Conservation (phyloP, 805 yeast species). For the Spathaspora boniae region DNA sequence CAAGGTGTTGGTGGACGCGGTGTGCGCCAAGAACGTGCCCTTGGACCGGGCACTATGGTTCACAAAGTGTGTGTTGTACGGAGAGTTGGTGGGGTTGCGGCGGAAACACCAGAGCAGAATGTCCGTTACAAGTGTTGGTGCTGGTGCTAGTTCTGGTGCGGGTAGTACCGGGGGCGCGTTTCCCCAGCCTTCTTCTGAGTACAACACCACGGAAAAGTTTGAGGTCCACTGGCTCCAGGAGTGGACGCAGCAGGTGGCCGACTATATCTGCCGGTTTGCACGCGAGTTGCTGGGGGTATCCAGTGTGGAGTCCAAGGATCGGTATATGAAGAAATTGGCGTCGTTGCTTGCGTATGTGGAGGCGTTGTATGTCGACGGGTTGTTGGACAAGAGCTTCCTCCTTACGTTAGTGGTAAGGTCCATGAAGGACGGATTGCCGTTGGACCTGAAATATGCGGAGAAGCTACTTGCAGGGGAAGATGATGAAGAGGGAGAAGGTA, state of each 20-base stretch:
- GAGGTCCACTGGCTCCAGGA: slow-evolving; percentile 71
- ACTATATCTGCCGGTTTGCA: slow-evolving; percentile 51
- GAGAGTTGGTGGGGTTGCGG: slow-evolving; percentile 48
- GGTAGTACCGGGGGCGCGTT: slow-evolving; percentile 7
- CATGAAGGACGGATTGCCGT: slow-evolving; percentile 36
- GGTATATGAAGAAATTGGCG: slow-evolving; percentile 50
- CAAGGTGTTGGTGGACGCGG: slow-evolving; percentile 66
- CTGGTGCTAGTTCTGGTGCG: too few species aligned
- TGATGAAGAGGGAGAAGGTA: slow-evolving; percentile 16
- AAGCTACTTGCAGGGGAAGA: slow-evolving; percentile 14
- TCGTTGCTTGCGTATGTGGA: slow-evolving; percentile 60
- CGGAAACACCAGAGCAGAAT: slow-evolving; percentile 25
- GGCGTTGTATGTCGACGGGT: slow-evolving; percentile 62
- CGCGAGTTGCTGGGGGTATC: slow-evolving; percentile 30
- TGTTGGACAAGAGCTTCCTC: slow-evolving; percentile 61
- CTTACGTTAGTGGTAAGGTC: slow-evolving; percentile 61
- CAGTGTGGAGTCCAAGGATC: slow-evolving; percentile 26
- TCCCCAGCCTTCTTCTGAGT: slow-evolving; percentile 7
- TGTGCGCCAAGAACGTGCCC: slow-evolving; percentile 67
- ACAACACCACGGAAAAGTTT: slow-evolving; percentile 18
- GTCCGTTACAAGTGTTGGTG: too few species aligned
- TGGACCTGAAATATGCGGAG: slow-evolving; percentile 24
- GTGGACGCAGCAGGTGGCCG: slow-evolving; percentile 85
- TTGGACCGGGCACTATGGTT: slow-evolving; percentile 86
- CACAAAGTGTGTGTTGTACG: slow-evolving; percentile 79